A percentile compares a stretch with the other conserved stretches of the same genome.
phyloP scores from a whole-genome alignment of 257 asterid genomes.

The Solanum pennellii region DNA sequence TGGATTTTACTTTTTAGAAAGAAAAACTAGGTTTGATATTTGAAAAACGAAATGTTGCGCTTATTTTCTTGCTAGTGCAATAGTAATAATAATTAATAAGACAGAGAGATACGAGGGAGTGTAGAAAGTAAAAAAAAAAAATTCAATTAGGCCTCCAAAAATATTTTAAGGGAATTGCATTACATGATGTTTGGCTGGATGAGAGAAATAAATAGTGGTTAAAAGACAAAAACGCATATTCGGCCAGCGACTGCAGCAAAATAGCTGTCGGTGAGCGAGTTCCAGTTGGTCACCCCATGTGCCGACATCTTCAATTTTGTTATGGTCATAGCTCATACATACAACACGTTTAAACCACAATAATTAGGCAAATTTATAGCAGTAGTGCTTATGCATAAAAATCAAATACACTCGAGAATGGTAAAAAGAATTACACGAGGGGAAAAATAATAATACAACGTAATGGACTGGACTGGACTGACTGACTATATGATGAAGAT shows the following conservation, averaged over 20 bases:
- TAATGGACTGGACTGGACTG: no score
- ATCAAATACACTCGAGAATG: neutral
- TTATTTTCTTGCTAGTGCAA: neutral
- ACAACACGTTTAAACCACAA: neutral
- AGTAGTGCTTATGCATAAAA: neutral
- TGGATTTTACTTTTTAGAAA: neutral
- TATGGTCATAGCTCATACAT: neutral
- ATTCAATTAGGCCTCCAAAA: neutral
- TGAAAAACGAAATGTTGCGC: neutral
- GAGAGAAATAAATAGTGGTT: neutral
- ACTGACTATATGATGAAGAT: neutral
- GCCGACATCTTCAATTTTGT: neutral
- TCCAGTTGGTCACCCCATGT: neutral
- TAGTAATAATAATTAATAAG: neutral
- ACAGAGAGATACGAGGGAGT: neutral
- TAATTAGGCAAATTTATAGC: neutral
- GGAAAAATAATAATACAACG: neutral
- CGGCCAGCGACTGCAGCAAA: neutral
- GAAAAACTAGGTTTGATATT: neutral
- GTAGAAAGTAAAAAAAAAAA: neutral
- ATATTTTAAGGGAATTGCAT: neutral
- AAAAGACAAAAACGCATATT: neutral
- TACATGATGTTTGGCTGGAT: neutral
- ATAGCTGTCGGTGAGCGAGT: neutral
- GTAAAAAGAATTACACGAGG: neutral